Evolutionary conservation across 306 rosid species (phyloP).

Genomic region (Inga leiocalycina): DNA sequence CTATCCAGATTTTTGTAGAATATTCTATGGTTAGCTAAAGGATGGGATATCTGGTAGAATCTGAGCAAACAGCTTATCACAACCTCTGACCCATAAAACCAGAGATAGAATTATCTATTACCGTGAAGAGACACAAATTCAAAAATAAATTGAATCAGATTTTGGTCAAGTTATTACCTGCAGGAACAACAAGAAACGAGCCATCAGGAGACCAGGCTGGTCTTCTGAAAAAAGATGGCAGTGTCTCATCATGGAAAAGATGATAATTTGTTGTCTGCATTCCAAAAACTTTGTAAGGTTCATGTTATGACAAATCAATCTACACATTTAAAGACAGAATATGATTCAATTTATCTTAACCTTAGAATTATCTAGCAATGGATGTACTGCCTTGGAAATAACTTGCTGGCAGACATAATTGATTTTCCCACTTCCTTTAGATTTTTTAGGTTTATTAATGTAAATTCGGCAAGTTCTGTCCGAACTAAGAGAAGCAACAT

Average conservation of each 20-base stretch:
- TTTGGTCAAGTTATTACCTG: constrained; percentile 61
- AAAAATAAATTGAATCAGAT: constrained; percentile 19
- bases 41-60: constrained; percentile 1
- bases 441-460: constrained; percentile 68
- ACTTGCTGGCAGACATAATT: constrained; percentile 80
- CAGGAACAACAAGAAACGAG: constrained; percentile 85
- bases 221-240: constrained; percentile 96
- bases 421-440: constrained; percentile 63
- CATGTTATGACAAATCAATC: constrained; percentile 28
- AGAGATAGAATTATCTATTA: constrained; percentile 3
- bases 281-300: constrained; percentile 34
- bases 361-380: constrained; percentile 65
- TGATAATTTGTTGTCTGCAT: constrained; percentile 71
- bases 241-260: constrained; percentile 88
- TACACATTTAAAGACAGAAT: constrained; percentile 6
- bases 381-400: constrained; percentile 75
- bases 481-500: constrained; percentile 86
- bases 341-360: constrained; percentile 45
- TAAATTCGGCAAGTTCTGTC: constrained; percentile 92
- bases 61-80: constrained; percentile 2
- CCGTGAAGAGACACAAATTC: not conserved
- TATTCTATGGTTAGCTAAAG: constrained; percentile 8
- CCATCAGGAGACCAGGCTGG: constrained; percentile 98
- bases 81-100: constrained; percentile 26
- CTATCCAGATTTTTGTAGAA: constrained; percentile 26